Base-by-base conservation (phyloP, 2,329 filamentous ascomycete genomes). In the Diaporthe destruens region DNA sequence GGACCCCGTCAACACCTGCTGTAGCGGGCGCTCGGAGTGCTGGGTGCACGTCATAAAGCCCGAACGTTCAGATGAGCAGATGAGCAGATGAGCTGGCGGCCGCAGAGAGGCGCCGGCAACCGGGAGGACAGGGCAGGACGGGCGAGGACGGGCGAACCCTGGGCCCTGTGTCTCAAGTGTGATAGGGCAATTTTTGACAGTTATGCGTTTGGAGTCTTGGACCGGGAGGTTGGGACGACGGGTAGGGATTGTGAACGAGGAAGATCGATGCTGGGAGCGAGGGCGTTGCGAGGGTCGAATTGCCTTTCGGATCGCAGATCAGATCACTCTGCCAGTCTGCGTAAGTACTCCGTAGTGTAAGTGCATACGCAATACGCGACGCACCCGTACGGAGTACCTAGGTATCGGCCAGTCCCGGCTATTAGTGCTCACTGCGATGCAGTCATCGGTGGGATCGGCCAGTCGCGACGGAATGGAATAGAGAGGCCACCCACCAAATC, bases 181-280 rank as follows among this genome's bases (percentile, higher is more conserved):
- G 61, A 66, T 66, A 66, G 61, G 61, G 61, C 61, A 66, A 66
- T 66, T 66, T 66, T 66, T 66, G 61, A 66, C 61, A 66, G 61
- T 66, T 32, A 66, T 66, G 61, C 61, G 61, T 66, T 66, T 66
- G 61, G 47, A 66, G 61, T 53, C 47, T 53, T 66, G 61, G 47
- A 53, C 61, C 61, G 61, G 61, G 61, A 66, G 61, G 61, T 66
- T 66, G 61, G 61, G 61, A 66, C 61, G 61, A 66, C 53, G 44
- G 61, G 61, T 66, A 53, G 61, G 61, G 61, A 47, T 66, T 39
- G 61, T 14, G 12, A 25, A 66, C 61, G 61, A 47, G 61, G 61
- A 66, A 66, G 47, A 66, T 66, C 61, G 61, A 66, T 66, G 61
- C 61, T 53, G 32, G 61, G 44, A 39, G 47, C 61, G 44, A 53